Evolutionary conservation across 768 basidiomycete genomes (phyloP), one percentile per base, ranked within the genome.

Genomic region (Mrakia gelida): DNA sequence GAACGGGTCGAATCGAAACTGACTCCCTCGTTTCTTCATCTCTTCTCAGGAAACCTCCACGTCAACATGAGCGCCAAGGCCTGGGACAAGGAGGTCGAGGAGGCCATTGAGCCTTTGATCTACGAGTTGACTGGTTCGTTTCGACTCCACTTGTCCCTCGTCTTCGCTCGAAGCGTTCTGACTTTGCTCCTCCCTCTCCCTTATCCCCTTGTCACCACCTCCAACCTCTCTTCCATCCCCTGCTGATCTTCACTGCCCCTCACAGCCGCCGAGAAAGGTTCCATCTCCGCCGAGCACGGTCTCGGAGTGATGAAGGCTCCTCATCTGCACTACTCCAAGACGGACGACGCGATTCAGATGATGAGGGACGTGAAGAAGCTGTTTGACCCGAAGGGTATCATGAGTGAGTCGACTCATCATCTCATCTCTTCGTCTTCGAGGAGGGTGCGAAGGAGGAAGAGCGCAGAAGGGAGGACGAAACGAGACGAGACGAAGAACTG

Each of bases 251-350:
- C 10, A 34, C n/a, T 63, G 72, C 30, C 49, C 56, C 28, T 89
- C 89, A 1, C 88, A 85, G 84, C 86, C 72, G 83, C 84, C 52
- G 82, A 92, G 82, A 88, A 90, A 72, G 96, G 96, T 11, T 98
- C 96, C 0, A 90, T 99, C 80, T 98, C 95, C 9, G 96, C 96
- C 2, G 96, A 99, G 83, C 96, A 99, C 84, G 96, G 96, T 8
- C 90, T 99, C 74, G 95, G 96, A n/a, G 88, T 91, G 0, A 94
- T 94, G 92, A 98, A 98, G 86, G 92, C 92, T 0, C 90, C 92
- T 76, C 93, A 93, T 23, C 89, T 98, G 30, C 88, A 88, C 56
- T 98, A 97, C 85, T 94, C 93, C 9, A 97, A 98, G 86, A 88
- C 86, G 79, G 86, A 87, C 11, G 88, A 89, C 32, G 93, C 91